Percentiles rank a stretch among this genome's conserved stretches.
phyloP scores from a whole-genome alignment of 164 flowering plant genomes.

The Tetrastigma voinierianum region DNA sequence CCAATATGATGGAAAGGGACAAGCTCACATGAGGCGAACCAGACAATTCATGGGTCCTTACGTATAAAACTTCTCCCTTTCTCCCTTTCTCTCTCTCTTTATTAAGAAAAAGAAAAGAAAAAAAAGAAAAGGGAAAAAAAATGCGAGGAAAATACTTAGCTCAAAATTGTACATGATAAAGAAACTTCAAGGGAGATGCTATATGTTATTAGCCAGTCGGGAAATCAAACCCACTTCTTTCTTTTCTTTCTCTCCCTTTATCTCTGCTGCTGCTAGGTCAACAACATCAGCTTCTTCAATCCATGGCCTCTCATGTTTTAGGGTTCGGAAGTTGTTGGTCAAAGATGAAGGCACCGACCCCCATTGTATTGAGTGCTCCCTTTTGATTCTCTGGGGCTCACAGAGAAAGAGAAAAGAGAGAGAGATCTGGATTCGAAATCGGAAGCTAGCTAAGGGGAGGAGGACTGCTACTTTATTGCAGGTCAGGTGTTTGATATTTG shows the following conservation, averaged over 20 bases:
- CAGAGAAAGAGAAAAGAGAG: not conserved
- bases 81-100: not conserved
- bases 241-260: too few relatives aligned
- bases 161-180: too few relatives aligned
- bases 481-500: conserved; percentile 6
- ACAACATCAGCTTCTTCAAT: not conserved
- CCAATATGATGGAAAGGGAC: conserved; percentile 22
- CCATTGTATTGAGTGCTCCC: not conserved
- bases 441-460: not conserved
- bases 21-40: conserved; percentile 33
- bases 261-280: too few relatives aligned
- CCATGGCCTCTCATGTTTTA: conserved; percentile 5
- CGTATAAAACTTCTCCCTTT: conserved; percentile 10
- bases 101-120: conserved; percentile 8
- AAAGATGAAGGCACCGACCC: conserved; percentile 25
- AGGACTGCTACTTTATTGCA: not conserved
- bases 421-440: conserved; percentile 10
- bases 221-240: too few relatives aligned
- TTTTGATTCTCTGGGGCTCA: conserved; percentile 1
- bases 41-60: conserved; percentile 28
- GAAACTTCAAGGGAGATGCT: too few relatives aligned
- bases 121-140: too few relatives aligned
- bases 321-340: conserved; percentile 13
- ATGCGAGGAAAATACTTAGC: too few relatives aligned
- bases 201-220: too few relatives aligned